Evolutionary conservation across 2,329 filamentous ascomycete species (phyloP).

Genomic region (Penicillium frequentans): DNA sequence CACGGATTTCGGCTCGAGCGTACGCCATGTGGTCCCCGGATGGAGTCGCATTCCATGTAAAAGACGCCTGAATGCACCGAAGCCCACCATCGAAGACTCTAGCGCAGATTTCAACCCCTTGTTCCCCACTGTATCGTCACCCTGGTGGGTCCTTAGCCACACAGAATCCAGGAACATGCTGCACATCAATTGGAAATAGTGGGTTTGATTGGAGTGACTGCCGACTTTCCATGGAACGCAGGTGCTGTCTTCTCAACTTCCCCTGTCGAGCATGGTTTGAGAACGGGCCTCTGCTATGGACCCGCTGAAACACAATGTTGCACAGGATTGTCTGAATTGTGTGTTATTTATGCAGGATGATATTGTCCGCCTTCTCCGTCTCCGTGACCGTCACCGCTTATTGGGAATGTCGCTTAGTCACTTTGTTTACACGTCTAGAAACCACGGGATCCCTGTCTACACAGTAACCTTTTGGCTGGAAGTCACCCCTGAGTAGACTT

Average conservation of each 20-base stretch:
- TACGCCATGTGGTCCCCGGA: slow-evolving; percentile 11
- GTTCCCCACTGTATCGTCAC: slow-evolving; percentile 11
- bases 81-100: slow-evolving; percentile 10
- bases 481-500: not conserved
- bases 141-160: slow-evolving; percentile 7
- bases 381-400: not conserved
- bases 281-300: slow-evolving; percentile 5
- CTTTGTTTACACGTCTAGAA: no score
- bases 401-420: not conserved
- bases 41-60: not conserved
- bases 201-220: slow-evolving; percentile 12
- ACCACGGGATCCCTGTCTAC: not conserved
- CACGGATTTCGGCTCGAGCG: not conserved
- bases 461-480: not conserved
- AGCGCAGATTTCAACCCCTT: slow-evolving; percentile 3
- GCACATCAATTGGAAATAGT: not conserved
- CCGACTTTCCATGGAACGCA: slow-evolving; percentile 8
- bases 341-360: not conserved
- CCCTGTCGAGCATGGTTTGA: slow-evolving; percentile 9
- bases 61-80: slow-evolving; percentile 2
- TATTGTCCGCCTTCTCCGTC: not conserved
- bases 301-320: slow-evolving; percentile 9
- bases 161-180: slow-evolving; percentile 1
- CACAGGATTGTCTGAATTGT: not conserved
- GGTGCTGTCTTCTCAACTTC: slow-evolving; percentile 11